Evolutionary conservation across 179 eudicot genomes (phyloP).

Genomic region (Spinacia oleracea): DNA sequence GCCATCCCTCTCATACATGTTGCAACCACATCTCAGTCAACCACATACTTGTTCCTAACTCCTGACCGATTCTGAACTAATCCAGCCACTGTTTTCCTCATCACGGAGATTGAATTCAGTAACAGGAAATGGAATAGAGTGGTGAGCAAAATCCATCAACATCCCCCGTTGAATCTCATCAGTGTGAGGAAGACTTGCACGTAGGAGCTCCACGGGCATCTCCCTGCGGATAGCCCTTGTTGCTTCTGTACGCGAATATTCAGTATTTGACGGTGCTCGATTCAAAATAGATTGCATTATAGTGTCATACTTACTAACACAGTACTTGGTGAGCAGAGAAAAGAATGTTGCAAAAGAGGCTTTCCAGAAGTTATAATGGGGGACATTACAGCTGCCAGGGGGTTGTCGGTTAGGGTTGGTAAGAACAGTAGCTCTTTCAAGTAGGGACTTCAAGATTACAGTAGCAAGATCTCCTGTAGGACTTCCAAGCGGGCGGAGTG

Average conservation of each 20-base stretch:
- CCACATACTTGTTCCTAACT: slow-evolving; percentile 14
- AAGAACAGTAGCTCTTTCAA: slow-evolving; percentile 62
- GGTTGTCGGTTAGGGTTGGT: slow-evolving; percentile 45
- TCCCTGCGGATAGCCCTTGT: slow-evolving; percentile 60
- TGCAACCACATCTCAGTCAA: neutral
- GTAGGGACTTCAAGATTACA: slow-evolving; percentile 50
- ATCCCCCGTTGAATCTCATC: slow-evolving; percentile 57
- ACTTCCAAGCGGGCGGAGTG: slow-evolving; percentile 76
- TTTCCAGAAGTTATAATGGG: slow-evolving; percentile 68
- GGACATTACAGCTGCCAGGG: slow-evolving; percentile 36
- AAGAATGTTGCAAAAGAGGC: slow-evolving; percentile 71
- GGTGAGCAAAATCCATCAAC: slow-evolving; percentile 61
- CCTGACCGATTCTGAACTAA: slow-evolving; percentile 29
- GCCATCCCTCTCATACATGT: slow-evolving; percentile 1
- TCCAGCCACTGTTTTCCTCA: slow-evolving; percentile 26
- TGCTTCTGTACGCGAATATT: slow-evolving; percentile 42
- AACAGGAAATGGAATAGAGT: slow-evolving; percentile 44
- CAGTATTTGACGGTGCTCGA: slow-evolving; percentile 40
- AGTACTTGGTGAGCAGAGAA: slow-evolving; percentile 62
- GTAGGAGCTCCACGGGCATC: slow-evolving; percentile 78
- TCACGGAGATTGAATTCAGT: slow-evolving; percentile 33
- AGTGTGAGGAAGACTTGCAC: slow-evolving; percentile 80
- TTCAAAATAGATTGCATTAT: slow-evolving; percentile 54
- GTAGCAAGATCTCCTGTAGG: slow-evolving; percentile 73
- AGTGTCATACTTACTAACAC: slow-evolving; percentile 64